Conservation (phyloP, 116 monocot genomes). For the Trichopus zeylanicus region DNA sequence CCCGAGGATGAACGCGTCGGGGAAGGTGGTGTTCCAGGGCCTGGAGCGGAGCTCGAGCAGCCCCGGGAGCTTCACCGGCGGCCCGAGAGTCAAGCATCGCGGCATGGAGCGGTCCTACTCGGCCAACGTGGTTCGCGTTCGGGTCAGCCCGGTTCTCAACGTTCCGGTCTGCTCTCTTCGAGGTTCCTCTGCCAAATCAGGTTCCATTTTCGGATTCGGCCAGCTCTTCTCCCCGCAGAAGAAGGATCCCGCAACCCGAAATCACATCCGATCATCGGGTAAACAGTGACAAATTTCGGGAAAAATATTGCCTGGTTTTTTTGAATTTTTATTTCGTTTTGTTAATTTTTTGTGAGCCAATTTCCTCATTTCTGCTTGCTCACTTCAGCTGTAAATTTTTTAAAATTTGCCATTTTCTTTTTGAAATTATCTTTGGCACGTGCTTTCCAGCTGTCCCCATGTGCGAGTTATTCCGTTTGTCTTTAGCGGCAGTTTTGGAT, state of each 20-base stretch:
- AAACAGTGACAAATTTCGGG: too few species aligned
- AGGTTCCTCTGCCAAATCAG: constrained; percentile 17
- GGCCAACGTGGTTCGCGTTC: constrained; percentile 48
- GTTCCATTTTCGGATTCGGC: constrained; percentile 9
- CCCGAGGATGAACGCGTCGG: constrained; percentile 76
- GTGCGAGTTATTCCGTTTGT: too few species aligned
- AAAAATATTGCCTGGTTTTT: background rate
- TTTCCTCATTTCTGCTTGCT: too few species aligned
- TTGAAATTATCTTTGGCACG: too few species aligned
- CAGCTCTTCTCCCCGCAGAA: constrained; percentile 4
- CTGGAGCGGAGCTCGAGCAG: constrained; percentile 80
- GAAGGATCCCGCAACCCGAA: background rate
- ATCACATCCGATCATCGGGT: background rate
- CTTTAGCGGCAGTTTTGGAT: too few species aligned
- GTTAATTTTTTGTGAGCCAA: too few species aligned
- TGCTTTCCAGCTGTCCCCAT: too few species aligned
- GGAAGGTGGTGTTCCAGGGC: constrained; percentile 59
- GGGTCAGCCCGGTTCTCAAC: constrained; percentile 71
- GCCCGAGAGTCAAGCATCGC: constrained; percentile 23
- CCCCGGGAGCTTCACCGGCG: constrained; percentile 56
- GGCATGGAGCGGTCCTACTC: constrained; percentile 77
- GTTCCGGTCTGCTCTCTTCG: constrained; percentile 67
- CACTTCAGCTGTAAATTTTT: too few species aligned
- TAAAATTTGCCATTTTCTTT: too few species aligned
- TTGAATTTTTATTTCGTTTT: background rate